A percentile compares a stretch with the other conserved stretches of the same genome.
Evolutionary conservation across 192 early-diverging fungal species (phyloP).

Genomic region (Backusella circina): DNA sequence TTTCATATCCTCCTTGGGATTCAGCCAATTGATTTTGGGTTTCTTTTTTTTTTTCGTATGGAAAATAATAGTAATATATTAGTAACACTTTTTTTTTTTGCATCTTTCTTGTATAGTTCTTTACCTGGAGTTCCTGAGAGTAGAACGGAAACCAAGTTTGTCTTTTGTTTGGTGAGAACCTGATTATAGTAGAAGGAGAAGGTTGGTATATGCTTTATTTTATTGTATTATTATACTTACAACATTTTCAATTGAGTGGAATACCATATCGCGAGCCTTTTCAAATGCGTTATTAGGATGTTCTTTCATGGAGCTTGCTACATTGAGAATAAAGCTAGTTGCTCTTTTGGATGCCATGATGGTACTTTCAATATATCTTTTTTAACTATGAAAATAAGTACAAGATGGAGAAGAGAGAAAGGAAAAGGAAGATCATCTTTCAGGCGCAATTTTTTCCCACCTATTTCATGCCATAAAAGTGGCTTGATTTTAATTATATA

Average conservation of each 20-base stretch:
- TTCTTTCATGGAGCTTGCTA: background rate
- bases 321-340: background rate
- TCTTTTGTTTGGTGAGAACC: background rate
- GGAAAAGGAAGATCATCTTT: too few species aligned
- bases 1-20: background rate
- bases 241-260: background rate
- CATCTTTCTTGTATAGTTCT: background rate
- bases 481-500: too few species aligned
- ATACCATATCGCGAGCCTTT: background rate
- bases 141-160: background rate
- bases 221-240: background rate
- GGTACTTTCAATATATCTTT: too few species aligned
- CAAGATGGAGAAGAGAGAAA: too few species aligned
- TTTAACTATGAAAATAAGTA: too few species aligned
- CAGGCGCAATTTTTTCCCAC: too few species aligned
- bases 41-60: background rate
- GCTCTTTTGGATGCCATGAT: background rate
- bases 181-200: background rate
- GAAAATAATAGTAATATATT: background rate
- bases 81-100: background rate
- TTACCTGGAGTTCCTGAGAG: background rate
- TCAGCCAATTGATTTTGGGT: background rate
- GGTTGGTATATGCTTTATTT: background rate
- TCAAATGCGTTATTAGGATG: background rate
- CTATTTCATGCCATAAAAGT: too few species aligned